A percentile compares a stretch with the other conserved stretches of the same genome.
These are phyloP conservation scores for Penicillium sp. DNA, from an alignment of 2,329 filamentous ascomycete genomes.

Conservation along the genomic window DNA sequence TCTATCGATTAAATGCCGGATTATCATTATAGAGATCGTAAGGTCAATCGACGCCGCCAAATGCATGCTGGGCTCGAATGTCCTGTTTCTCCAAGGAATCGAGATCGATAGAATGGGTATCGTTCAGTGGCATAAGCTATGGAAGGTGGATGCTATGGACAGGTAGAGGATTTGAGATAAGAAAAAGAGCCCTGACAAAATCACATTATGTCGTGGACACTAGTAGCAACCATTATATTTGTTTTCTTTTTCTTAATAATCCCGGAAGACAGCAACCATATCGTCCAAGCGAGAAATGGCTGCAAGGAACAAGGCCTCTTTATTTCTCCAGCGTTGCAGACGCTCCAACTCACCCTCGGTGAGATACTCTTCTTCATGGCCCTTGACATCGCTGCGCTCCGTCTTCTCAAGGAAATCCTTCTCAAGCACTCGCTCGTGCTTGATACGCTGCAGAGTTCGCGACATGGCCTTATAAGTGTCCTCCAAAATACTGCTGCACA, in stretches of 20 bases:
- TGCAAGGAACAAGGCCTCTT: slow-evolving; percentile 69
- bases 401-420: slow-evolving; percentile 74
- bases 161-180: background rate
- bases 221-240: background rate
- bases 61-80: background rate
- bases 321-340: slow-evolving; percentile 61
- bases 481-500: slow-evolving; percentile 68
- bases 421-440: slow-evolving; percentile 70
- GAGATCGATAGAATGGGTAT: background rate
- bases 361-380: slow-evolving; percentile 77
- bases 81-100: background rate
- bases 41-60: background rate
- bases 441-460: slow-evolving; percentile 75
- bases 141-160: background rate
- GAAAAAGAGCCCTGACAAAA: background rate
- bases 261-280: slow-evolving; percentile 75
- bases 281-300: slow-evolving; percentile 82
- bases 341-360: slow-evolving; percentile 69
- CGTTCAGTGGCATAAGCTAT: background rate
- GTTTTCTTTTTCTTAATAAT: slow-evolving; percentile 56
- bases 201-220: background rate
- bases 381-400: slow-evolving; percentile 80
- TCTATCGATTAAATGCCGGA: no score
- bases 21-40: background rate
- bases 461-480: slow-evolving; percentile 89